These are phyloP conservation scores for Hibiscus tridactylites DNA, from an alignment of 345 rosid species.

Conservation along the genomic window DNA sequence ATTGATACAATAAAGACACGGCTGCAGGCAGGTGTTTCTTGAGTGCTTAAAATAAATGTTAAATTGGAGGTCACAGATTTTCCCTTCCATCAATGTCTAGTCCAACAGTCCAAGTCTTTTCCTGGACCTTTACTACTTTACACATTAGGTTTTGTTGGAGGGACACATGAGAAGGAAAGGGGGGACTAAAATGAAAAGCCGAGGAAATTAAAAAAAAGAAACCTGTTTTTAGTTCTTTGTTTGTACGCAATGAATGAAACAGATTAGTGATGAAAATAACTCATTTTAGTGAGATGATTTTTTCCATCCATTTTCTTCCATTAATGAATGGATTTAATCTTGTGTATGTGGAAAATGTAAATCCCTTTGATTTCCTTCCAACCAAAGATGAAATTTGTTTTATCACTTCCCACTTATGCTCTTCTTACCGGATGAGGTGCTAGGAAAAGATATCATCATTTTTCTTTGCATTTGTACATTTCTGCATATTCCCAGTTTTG, in stretches of 20 bases:
- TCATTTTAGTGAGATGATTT: neutral
- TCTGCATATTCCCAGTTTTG: neutral
- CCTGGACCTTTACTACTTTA: neutral
- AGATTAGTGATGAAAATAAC: neutral
- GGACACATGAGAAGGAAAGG: neutral
- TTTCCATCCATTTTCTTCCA: neutral
- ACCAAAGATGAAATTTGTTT: neutral
- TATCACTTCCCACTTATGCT: neutral
- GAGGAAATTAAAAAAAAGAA: neutral
- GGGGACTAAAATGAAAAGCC: neutral
- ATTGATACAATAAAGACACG: conserved; percentile 92
- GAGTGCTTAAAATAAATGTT: neutral
- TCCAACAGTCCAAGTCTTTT: neutral
- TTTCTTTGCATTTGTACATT: neutral
- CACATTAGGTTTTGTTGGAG: neutral
- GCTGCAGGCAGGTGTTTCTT: conserved; percentile 66
- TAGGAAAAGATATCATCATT: neutral
- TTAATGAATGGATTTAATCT: neutral
- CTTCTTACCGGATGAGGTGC: neutral
- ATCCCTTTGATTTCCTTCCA: neutral
- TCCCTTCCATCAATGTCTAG: neutral
- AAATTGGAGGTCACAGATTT: neutral
- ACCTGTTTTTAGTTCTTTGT: neutral
- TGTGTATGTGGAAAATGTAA: neutral
- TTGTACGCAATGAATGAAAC: neutral